These are phyloP conservation scores for Tylopilus felleus DNA, from an alignment of 768 basidiomycete genomes.

Conservation along the genomic window DNA sequence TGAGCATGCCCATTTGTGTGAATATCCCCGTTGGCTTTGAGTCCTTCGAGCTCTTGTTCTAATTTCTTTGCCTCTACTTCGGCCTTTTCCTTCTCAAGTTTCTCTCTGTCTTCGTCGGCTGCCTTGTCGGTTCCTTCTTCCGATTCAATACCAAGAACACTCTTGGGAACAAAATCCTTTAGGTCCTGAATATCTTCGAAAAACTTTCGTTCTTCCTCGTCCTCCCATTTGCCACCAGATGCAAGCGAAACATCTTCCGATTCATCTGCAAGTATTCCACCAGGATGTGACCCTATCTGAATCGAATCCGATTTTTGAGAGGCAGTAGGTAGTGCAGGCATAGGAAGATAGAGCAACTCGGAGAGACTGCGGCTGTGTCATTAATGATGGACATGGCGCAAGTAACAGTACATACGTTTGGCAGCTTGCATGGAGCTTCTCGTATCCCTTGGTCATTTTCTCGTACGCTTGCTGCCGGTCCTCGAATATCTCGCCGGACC, in stretches of 20 bases:
- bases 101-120: conserved; percentile 43
- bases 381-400: conserved; percentile 5
- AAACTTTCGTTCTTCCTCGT: conserved; percentile 93
- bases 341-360: conserved; percentile 79
- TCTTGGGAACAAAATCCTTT: conserved; percentile 86
- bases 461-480: conserved; percentile 99
- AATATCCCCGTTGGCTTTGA: conserved; percentile 39
- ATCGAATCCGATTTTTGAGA: conserved; percentile 83
- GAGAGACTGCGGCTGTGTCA: conserved; percentile 58
- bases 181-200: conserved; percentile 92
- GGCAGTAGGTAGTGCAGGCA: conserved; percentile 80
- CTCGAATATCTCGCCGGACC: conserved; percentile 98
- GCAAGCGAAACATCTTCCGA: conserved; percentile 49
- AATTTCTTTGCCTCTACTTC: conserved; percentile 70
- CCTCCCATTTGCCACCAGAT: conserved; percentile 91
- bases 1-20: conserved; percentile 21
- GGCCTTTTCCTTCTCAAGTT: conserved; percentile 51
- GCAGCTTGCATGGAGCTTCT: conserved; percentile 84
- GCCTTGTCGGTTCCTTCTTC: conserved; percentile 40
- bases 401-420: conserved; percentile 61
- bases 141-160: conserved; percentile 69
- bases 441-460: conserved; percentile 95
- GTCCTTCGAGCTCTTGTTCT: conserved; percentile 71
- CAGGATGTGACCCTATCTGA: conserved; percentile 55
- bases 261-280: conserved; percentile 47